These are phyloP conservation scores for Teratosphaeriaceae sp. DNA, from an alignment of 2,329 filamentous ascomycete species.

Conservation along the genomic window DNA sequence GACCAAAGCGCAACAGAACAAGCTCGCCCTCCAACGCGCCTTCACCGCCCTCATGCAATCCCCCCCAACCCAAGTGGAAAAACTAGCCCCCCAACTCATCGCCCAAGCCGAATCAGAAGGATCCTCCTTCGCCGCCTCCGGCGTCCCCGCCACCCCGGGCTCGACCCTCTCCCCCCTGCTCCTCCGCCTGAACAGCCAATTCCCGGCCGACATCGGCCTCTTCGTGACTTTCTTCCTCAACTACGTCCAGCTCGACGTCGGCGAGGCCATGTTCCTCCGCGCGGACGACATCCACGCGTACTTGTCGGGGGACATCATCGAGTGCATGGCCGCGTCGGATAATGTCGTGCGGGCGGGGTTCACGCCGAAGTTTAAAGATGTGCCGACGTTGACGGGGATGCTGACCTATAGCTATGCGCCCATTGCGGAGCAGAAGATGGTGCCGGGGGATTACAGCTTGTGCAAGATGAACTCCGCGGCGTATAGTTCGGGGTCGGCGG, in stretches of 20 bases:
- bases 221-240: constrained; percentile 98
- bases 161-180: constrained; percentile 71
- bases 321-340: constrained; percentile 99
- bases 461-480: constrained; percentile 72
- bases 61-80: constrained; percentile 56
- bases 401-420: constrained; percentile 94
- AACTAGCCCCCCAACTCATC: constrained; percentile 63
- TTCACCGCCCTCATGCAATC: constrained; percentile 81
- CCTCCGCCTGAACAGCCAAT: constrained; percentile 69
- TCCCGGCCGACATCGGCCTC: constrained; percentile 82
- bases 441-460: constrained; percentile 77
- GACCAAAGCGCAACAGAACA: constrained; percentile 52
- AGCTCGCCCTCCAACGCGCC: constrained; percentile 65
- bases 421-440: constrained; percentile 91
- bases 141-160: constrained; percentile 60
- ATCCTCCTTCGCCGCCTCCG: constrained; percentile 66
- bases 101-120: constrained; percentile 62
- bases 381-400: constrained; percentile 80
- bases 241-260: constrained; percentile 78
- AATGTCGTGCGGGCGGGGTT: constrained; percentile 97
- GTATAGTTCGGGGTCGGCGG: constrained; percentile 69
- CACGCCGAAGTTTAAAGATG: constrained; percentile 98
- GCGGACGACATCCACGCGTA: constrained; percentile 98
- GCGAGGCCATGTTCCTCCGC: constrained; percentile 92
- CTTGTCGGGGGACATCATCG: constrained; percentile 86